A percentile compares a stretch with the other conserved stretches of the same genome.
phyloP scores from a whole-genome alignment of 352 stramenopile genomes.

The Achlya hypogyna region DNA sequence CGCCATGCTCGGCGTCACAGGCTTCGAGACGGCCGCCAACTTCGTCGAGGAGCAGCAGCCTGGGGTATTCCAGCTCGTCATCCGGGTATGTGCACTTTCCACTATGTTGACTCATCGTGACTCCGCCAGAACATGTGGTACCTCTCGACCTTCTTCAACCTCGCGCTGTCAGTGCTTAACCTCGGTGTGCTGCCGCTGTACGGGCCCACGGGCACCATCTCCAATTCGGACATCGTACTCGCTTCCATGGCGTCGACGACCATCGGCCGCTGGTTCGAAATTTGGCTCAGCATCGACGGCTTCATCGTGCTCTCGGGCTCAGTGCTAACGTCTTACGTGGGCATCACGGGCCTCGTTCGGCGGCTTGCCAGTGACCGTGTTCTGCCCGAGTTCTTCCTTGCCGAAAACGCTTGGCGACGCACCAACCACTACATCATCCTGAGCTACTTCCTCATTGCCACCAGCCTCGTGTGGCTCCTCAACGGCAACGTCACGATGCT shows the following conservation, averaged over 20 bases:
- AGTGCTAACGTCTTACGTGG: conserved; percentile 77
- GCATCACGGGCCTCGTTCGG: conserved; percentile 65
- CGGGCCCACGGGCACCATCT: conserved; percentile 43
- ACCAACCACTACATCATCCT: conserved; percentile 82
- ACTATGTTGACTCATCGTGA: background rate
- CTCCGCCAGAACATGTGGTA: conserved; percentile 48
- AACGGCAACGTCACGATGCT: conserved; percentile 69
- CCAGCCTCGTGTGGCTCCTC: conserved; percentile 66
- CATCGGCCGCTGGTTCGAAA: conserved; percentile 37
- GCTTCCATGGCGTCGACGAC: conserved; percentile 42
- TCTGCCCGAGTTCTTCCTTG: conserved; percentile 41
- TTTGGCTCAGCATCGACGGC: conserved; percentile 62
- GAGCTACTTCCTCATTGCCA: conserved; percentile 54
- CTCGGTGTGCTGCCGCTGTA: conserved; percentile 68
- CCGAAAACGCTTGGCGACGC: conserved; percentile 42
- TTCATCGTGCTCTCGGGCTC: conserved; percentile 81
- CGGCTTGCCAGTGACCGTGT: conserved; percentile 75
- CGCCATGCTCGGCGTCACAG: conserved; percentile 72
- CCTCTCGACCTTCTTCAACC: conserved; percentile 77
- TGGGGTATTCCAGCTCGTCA: conserved; percentile 47
- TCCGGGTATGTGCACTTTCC: background rate
- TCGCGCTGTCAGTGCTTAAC: conserved; percentile 46
- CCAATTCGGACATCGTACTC: conserved; percentile 50
- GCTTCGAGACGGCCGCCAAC: conserved; percentile 76
- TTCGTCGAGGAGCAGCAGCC: conserved; percentile 78